A percentile compares a stretch with the other conserved stretches of the same genome.
Conservation (phyloP, 78 protist genomes). For the Isochrysis galbana region DNA sequence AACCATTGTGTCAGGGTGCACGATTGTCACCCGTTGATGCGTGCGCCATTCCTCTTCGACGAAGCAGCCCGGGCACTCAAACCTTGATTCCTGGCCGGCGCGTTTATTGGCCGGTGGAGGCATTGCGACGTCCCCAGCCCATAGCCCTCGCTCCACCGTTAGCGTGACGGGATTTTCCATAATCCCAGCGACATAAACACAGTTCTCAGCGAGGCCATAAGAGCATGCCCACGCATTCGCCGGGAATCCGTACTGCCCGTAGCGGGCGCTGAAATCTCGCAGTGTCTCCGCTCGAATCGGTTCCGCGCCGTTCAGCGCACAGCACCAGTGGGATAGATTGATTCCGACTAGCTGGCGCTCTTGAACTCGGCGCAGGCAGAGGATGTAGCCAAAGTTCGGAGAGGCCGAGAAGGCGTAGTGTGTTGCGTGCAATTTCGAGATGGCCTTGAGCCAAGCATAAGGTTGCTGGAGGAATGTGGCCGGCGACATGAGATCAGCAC, state of each 20-base stretch:
- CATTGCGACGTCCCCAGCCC: not conserved
- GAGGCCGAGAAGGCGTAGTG: not conserved
- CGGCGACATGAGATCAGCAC: not conserved
- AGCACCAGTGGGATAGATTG: not conserved
- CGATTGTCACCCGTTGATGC: not conserved
- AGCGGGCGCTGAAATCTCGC: not conserved
- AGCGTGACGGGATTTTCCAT: not conserved
- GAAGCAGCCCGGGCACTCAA: not conserved
- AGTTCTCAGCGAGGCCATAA: not conserved
- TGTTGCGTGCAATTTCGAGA: not conserved
- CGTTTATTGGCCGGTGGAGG: not conserved
- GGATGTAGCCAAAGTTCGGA: not conserved
- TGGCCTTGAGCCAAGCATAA: not conserved
- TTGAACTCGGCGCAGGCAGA: not conserved
- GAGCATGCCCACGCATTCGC: not conserved
- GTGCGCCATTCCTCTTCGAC: not conserved
- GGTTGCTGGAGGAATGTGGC: not conserved
- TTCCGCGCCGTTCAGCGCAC: not conserved
- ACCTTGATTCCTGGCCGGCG: not conserved
- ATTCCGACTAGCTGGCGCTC: not conserved
- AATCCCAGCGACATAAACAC: not conserved
- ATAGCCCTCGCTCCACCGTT: not conserved
- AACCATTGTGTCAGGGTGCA: not conserved
- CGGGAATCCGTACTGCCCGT: not conserved
- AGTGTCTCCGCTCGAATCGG: not conserved